Evolutionary conservation across 257 asterid species (phyloP).

Genomic region (Anisodus tanguticus): DNA sequence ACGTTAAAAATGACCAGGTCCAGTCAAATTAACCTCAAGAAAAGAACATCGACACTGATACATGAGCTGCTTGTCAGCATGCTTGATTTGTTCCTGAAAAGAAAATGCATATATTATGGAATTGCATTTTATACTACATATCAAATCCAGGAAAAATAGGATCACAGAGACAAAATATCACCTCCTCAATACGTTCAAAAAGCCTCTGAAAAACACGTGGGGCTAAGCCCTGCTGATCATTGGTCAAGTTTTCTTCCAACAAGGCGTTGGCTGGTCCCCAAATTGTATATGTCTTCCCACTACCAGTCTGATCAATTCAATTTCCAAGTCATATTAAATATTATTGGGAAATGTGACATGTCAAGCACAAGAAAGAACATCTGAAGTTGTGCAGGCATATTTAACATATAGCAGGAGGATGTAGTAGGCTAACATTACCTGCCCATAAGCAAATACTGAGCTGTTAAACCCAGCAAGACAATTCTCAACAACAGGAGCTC

Average conservation of each 20-base stretch:
- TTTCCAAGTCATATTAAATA: conserved; percentile 5
- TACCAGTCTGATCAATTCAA: conserved; percentile 75
- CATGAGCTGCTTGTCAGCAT: conserved; percentile 79
- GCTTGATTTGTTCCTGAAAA: conserved; percentile 86
- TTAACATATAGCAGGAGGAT: conserved; percentile 8
- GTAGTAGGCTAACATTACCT: conserved; percentile 49
- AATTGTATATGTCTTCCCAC: conserved; percentile 95
- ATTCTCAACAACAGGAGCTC: conserved; percentile 93
- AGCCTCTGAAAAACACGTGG: conserved; percentile 93
- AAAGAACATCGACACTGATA: conserved; percentile 96
- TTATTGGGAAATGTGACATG: neutral
- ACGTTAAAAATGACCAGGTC: conserved; percentile 20
- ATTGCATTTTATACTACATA: neutral
- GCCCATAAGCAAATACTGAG: conserved; percentile 98
- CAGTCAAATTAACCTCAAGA: conserved; percentile 72
- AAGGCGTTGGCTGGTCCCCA: conserved; percentile 96
- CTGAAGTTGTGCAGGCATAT: neutral
- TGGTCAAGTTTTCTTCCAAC: conserved; percentile 58
- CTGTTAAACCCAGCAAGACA: conserved; percentile 97
- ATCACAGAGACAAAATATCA: conserved; percentile 32
- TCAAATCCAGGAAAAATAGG: neutral
- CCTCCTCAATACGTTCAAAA: conserved; percentile 81
- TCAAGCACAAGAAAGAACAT: neutral
- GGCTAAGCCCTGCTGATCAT: conserved; percentile 86
- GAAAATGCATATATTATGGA: conserved; percentile 27